Evolutionary conservation across 306 rosid species (phyloP).

Genomic region (Cucurbita moschata): DNA sequence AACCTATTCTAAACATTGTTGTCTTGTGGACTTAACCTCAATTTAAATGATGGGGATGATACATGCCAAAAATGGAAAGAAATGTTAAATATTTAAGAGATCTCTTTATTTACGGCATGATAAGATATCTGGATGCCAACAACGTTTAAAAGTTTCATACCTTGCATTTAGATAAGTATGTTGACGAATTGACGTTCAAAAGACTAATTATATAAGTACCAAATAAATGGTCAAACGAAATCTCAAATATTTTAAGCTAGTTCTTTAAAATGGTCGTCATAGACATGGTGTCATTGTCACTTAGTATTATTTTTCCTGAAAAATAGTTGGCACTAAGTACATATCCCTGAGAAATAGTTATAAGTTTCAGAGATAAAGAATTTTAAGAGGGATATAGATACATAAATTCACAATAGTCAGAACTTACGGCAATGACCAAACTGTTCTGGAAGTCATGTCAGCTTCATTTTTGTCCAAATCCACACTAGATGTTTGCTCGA

Average conservation of each 20-base stretch:
- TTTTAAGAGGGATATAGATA: conserved; percentile 3
- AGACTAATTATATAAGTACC: not conserved
- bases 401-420: conserved; percentile 3
- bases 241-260: not conserved
- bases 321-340: not conserved
- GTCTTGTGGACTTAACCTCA: not conserved
- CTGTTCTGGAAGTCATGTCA: conserved; percentile 47
- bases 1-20: not conserved
- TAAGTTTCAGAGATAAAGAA: too few relatives aligned
- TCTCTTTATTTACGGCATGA: not conserved
- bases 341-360: not conserved
- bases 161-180: not conserved
- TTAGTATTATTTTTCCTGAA: not conserved
- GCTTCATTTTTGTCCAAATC: conserved; percentile 18
- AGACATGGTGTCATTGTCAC: not conserved
- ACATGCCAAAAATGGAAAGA: not conserved
- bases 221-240: not conserved
- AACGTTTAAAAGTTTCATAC: not conserved
- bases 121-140: conserved; percentile 5
- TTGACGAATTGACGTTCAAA: not conserved
- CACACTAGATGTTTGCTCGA: conserved; percentile 18
- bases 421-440: conserved; percentile 94
- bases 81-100: not conserved
- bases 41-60: not conserved
- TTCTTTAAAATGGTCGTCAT: not conserved